Base-by-base conservation (phyloP, 805 yeast genomes). In the Pichia gijzeniarum region DNA sequence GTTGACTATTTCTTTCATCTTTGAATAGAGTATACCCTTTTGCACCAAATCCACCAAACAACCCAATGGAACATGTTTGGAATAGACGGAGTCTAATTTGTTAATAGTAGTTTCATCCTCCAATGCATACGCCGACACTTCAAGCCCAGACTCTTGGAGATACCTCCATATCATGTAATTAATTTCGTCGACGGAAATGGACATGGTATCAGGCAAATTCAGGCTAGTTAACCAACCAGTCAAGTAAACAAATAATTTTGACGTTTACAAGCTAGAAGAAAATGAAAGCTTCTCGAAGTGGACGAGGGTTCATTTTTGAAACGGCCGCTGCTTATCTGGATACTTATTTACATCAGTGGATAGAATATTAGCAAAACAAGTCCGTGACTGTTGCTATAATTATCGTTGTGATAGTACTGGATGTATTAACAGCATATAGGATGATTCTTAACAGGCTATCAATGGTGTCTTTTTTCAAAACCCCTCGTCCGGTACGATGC, bases 101-200 rank as follows among this genome's bases (percentile, higher is more conserved):
- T 77, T 71, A 10, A 85, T 81, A 18, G 73, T 67, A 1, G 91
- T 70, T 53, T 85, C 90, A 53, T 85, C 82, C 51, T 84, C 86
- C 25, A 93, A 65, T 0, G 96, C 95, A 56, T 74, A 79, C 0
- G 95, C 89, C 2, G 93, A 72, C 18, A 86, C 71, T 42, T 85
- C 90, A 34, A 73, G 71, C 3, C 95, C 95, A 5, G 82, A 70
- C 61, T 93, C 98, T 59, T 88, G 95, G 33, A 89, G 72, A 59
- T 91, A 93, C 50, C 97, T 69, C 96, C 96, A 93, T 44, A 91
- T 77, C 54, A 93, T 73, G 60, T 91, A 91, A 69, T 91, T 93
- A 44, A 91, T 75, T 64, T 89, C 95, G 47, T 76, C 79, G 46
- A 93, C 82, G 5, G 93, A 77, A 40, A 91, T 67, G 21, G 95